Evolutionary conservation across 78 protist genomes (phyloP).

Genomic region (Capsaspora owczarzaki): DNA sequence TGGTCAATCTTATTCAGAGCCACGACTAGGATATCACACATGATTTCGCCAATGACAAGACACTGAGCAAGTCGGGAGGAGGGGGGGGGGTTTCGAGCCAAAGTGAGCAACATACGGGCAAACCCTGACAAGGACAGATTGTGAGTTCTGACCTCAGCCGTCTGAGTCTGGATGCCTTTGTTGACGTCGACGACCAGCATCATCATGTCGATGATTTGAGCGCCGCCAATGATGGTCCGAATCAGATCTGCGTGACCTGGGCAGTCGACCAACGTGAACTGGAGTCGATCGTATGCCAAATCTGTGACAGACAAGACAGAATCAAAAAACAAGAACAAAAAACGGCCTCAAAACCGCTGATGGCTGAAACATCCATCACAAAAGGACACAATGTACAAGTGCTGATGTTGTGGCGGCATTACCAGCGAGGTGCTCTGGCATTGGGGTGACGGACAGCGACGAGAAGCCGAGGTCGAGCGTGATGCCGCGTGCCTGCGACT

Average conservation of each 20-base stretch:
- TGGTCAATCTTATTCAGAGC: conserved; percentile 89
- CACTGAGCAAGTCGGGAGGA: conserved; percentile 34
- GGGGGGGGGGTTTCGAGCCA: not conserved
- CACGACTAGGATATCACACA: conserved; percentile 57
- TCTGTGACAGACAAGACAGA: not conserved
- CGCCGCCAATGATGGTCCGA: conserved; percentile 94
- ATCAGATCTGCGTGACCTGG: conserved; percentile 98
- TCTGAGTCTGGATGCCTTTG: conserved; percentile 98
- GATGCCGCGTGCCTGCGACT: conserved; percentile 87
- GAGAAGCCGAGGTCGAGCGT: conserved; percentile 96
- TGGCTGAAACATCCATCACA: too few species aligned
- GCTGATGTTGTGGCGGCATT: not conserved
- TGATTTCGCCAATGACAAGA: conserved; percentile 89
- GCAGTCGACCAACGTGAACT: conserved; percentile 95
- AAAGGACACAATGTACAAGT: not conserved
- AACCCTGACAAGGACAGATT: too few species aligned
- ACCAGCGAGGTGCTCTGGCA: too few species aligned
- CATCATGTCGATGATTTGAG: conserved; percentile 94
- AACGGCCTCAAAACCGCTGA: not conserved
- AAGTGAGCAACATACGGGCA: not conserved
- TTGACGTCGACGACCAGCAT: conserved; percentile 88
- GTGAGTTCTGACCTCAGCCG: conserved; percentile 96
- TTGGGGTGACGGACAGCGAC: conserved; percentile 35
- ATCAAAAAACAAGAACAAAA: not conserved
- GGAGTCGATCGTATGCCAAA: conserved; percentile 39